These are phyloP conservation scores for Metschnikowia lachancei DNA, from an alignment of 805 yeast genomes.

Conservation along the genomic window DNA sequence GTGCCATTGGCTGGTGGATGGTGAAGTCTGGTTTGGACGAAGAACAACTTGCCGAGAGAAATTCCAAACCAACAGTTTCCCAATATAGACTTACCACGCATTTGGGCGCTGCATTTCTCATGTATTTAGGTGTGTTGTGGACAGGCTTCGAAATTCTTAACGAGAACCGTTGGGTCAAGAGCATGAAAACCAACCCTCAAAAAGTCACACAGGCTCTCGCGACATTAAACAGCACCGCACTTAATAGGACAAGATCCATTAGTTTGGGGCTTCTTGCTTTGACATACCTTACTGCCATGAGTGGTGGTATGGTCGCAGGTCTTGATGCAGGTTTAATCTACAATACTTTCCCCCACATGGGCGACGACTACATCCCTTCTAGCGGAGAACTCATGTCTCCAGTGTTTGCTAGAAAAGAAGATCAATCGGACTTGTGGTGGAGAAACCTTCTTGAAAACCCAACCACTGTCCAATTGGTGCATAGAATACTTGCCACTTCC, in stretches of 20 bases:
- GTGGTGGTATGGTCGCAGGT: conserved; percentile 98
- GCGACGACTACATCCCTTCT: conserved; percentile 75
- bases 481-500: conserved; percentile 78
- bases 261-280: conserved; percentile 59
- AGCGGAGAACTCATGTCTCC: conserved; percentile 75
- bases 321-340: conserved; percentile 95
- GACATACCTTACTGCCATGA: conserved; percentile 88
- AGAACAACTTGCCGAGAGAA: conserved; percentile 70
- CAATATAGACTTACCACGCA: conserved; percentile 94
- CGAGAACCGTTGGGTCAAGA: conserved; percentile 63
- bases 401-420: conserved; percentile 62
- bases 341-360: conserved; percentile 97
- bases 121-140: conserved; percentile 86
- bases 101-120: conserved; percentile 84
- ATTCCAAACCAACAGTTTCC: conserved; percentile 94
- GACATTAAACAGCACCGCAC: conserved; percentile 58
- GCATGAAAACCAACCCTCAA: conserved; percentile 47
- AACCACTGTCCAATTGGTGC: conserved; percentile 89
- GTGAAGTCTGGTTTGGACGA: conserved; percentile 91
- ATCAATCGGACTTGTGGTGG: conserved; percentile 78
- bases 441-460: conserved; percentile 94
- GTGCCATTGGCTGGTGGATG: conserved; percentile 99
- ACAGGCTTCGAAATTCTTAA: conserved; percentile 82
- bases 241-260: conserved; percentile 54
- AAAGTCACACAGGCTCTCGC: conserved; percentile 53